These are phyloP conservation scores for Trifolium dubium DNA, from an alignment of 306 rosid genomes.

Conservation along the genomic window DNA sequence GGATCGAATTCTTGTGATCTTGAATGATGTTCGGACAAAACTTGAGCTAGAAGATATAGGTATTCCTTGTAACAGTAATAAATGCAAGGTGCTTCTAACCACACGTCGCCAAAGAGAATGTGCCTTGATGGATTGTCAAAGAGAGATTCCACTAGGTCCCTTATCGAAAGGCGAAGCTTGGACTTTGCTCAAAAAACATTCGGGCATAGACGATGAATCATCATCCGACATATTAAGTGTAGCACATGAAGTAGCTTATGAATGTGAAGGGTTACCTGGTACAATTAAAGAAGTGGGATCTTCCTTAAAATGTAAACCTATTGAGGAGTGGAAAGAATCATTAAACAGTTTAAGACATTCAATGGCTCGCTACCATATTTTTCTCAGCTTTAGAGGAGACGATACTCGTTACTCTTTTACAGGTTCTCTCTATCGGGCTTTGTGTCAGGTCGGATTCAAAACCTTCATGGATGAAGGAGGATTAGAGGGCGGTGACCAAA, in stretches of 20 bases:
- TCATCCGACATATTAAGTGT: background rate
- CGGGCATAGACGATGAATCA: conserved; percentile 15
- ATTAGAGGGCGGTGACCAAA: background rate
- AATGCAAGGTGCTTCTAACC: conserved; percentile 34
- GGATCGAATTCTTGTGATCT: conserved; percentile 23
- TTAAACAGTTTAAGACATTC: conserved; percentile 31
- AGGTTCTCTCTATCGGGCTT: conserved; percentile 1
- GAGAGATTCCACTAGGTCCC: conserved; percentile 9
- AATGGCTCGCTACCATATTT: background rate
- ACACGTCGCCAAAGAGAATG: conserved; percentile 28
- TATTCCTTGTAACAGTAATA: conserved; percentile 20
- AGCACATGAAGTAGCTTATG: background rate
- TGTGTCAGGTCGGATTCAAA: background rate
- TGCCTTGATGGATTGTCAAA: conserved; percentile 35
- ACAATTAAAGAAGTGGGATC: conserved; percentile 36
- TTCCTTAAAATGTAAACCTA: conserved; percentile 27
- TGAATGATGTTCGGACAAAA: conserved; percentile 31
- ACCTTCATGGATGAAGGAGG: conserved; percentile 32
- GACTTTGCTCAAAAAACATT: conserved; percentile 26
- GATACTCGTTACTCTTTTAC: conserved; percentile 14
- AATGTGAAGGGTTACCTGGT: conserved; percentile 39
- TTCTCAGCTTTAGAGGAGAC: conserved; percentile 16
- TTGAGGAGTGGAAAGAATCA: conserved; percentile 37
- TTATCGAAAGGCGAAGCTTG: conserved; percentile 38
- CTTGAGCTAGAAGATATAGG: conserved; percentile 35